Percentiles rank a stretch among this genome's conserved stretches.
These are phyloP conservation scores for Tricholoma matsutake DNA, from an alignment of 768 basidiomycete genomes.

Conservation along the genomic window DNA sequence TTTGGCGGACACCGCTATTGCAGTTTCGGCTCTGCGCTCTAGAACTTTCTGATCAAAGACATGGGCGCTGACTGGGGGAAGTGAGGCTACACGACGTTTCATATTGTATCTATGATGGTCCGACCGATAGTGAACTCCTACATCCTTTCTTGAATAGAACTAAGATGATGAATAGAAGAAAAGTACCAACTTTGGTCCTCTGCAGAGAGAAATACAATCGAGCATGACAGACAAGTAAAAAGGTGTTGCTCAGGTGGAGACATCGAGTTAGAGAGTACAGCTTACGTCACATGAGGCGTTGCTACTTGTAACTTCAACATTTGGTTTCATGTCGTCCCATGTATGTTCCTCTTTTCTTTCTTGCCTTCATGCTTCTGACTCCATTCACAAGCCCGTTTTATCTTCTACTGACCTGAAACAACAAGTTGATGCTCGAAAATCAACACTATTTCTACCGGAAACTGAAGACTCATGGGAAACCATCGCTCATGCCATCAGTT, in stretches of 20 bases:
- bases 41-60: constrained; percentile 88
- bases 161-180: not conserved
- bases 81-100: constrained; percentile 89
- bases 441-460: constrained; percentile 12
- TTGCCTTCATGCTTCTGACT: not conserved
- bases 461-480: constrained; percentile 20
- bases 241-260: constrained; percentile 31
- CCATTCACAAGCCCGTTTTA: not conserved
- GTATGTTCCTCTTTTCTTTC: not conserved
- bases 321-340: not conserved
- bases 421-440: constrained; percentile 8
- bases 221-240: constrained; percentile 90
- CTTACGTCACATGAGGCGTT: constrained; percentile 7
- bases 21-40: constrained; percentile 74
- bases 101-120: constrained; percentile 98
- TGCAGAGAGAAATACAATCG: constrained; percentile 79
- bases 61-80: constrained; percentile 77
- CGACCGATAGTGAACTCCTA: constrained; percentile 85
- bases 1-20: constrained; percentile 57
- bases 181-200: constrained; percentile 75
- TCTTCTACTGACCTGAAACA: constrained; percentile 10
- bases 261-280: not conserved
- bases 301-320: not conserved
- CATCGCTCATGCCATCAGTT: constrained; percentile 9
- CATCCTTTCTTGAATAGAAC: not conserved